Base-by-base conservation (phyloP, 2,329 filamentous ascomycete genomes). In the Cytospora mali region DNA sequence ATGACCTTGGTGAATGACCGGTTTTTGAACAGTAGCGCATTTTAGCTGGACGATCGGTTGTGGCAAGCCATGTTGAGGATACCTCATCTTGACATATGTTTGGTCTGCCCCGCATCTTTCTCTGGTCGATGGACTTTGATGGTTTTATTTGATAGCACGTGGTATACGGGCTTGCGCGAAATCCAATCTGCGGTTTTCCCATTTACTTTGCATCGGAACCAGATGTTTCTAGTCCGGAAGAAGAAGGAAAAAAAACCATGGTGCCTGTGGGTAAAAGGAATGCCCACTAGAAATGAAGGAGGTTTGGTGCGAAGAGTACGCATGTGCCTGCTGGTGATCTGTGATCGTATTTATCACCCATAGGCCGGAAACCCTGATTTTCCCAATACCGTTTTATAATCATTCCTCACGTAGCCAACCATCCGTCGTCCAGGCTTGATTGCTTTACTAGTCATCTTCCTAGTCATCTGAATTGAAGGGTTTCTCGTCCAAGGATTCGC, bases 111-210 rank as follows among this genome's bases (percentile, higher is more conserved):
- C 39, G 49, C 49, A 61, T 55, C 46, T 62, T 63, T 62, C 49
- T 63, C 62, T 62, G 61, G 62, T 63, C 58, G 49, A 63, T 60
- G 64, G 61, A 65, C 64, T 65, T 65, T 21, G 51, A 61, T 65
- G 62, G 58, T 65, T 55, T 63, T 63, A 63, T 63, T 62, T 62
- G 64, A 65, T 49, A 55, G 61, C 53, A 60, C 56, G 61, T 60
- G 64, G 35, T 52, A 61, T 48, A 58, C 56, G 50, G 61, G 50
- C 46, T 55, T 35, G 63, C 61, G 64, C 29, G 49, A 63, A 61
- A 65, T 61, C 48, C 57, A 63, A 55, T 59, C 49, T 59, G 55
- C 62, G 58, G 50, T 54, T 49, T 54, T 54, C 58, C 58, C 58
- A 60, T 60, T 35, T 60, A 60, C 42, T 60, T 60, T 51, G 58